Evolutionary conservation across 108 stramenopile species (phyloP).

Genomic region (Skeletonema potamos): DNA sequence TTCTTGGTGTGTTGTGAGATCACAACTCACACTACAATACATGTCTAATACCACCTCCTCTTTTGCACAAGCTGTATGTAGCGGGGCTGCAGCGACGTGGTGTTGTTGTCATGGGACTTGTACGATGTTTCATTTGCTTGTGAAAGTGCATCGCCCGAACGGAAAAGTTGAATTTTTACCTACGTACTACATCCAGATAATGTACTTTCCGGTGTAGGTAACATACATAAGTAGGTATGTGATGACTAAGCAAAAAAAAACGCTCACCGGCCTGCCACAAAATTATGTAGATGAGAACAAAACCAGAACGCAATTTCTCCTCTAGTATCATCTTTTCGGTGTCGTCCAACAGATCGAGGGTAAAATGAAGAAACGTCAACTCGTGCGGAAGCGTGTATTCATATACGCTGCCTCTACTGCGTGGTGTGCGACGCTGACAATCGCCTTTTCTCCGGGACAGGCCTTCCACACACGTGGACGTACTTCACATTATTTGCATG

Average conservation of each 20-base stretch:
- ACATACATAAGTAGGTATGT: not conserved
- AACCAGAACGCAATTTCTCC: not conserved
- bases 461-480: not conserved
- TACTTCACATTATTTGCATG: not conserved
- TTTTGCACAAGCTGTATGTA: no score
- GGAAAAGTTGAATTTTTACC: no score
- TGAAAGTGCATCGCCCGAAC: no score
- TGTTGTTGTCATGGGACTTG: no score
- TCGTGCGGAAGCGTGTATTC: not conserved
- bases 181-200: no score
- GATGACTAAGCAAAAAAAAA: not conserved
- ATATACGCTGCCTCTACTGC: not conserved
- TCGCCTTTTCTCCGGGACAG: not conserved
- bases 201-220: no score
- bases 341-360: not conserved
- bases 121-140: no score
- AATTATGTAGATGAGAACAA: not conserved
- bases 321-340: not conserved
- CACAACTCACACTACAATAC: no score
- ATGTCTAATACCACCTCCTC: no score
- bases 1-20: no score
- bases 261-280: no score
- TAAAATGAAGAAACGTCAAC: not conserved
- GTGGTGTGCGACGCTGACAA: not conserved
- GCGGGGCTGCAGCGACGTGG: no score